Evolutionary conservation across 352 stramenopile species (phyloP).

Genomic region (Phytophthora ohioensis): DNA sequence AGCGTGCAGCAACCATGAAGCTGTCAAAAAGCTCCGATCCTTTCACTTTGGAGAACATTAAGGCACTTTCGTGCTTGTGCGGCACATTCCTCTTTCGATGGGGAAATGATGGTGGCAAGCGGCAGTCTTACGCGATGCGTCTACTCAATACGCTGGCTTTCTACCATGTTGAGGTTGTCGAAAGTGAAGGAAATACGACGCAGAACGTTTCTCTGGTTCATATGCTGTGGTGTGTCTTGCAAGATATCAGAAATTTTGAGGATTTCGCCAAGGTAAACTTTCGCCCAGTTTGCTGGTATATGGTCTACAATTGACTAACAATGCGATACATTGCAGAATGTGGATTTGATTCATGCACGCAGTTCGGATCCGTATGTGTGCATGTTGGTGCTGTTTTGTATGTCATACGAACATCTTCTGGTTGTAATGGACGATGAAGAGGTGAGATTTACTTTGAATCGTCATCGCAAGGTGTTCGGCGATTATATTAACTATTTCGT

Average conservation of each 20-base stretch:
- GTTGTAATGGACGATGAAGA: constrained; percentile 77
- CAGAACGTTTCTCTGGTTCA: constrained; percentile 50
- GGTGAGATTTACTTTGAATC: constrained; percentile 35
- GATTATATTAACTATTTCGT: constrained; percentile 7
- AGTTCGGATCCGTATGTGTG: constrained; percentile 56
- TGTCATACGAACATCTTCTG: constrained; percentile 72
- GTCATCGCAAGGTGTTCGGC: not conserved
- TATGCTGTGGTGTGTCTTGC: constrained; percentile 69
- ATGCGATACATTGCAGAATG: constrained; percentile 39
- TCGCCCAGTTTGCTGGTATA: not conserved
- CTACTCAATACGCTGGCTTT: constrained; percentile 73
- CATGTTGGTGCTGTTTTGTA: constrained; percentile 63
- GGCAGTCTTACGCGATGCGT: constrained; percentile 52
- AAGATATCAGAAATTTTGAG: constrained; percentile 66
- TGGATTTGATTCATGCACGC: constrained; percentile 51
- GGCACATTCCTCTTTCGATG: constrained; percentile 69
- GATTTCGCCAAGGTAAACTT: constrained; percentile 53
- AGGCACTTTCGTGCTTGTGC: constrained; percentile 54
- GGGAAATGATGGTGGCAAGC: constrained; percentile 50
- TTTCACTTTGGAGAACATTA: constrained; percentile 59
- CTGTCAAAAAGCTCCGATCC: constrained; percentile 32
- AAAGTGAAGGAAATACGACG: constrained; percentile 8
- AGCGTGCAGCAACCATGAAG: constrained; percentile 27
- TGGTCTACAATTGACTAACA: constrained; percentile 3
- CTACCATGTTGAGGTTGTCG: constrained; percentile 44